Percentiles rank a stretch among this genome's conserved stretches.
Conservation (phyloP, 257 asterid genomes). For the Gynochthodes officinalis region DNA sequence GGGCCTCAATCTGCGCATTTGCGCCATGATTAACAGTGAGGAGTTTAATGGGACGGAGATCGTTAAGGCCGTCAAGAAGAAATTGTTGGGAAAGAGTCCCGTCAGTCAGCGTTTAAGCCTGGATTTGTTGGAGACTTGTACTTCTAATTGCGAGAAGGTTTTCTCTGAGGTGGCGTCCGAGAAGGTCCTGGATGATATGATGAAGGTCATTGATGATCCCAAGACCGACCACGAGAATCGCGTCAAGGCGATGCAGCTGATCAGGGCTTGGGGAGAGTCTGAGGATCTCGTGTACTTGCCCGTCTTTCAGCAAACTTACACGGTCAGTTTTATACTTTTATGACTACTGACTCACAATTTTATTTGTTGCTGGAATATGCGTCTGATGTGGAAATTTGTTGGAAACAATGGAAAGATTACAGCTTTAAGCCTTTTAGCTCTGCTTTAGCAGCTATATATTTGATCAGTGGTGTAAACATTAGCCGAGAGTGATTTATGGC, state of each 20-base stretch:
- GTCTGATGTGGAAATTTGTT: not conserved
- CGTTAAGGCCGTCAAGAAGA: constrained; percentile 73
- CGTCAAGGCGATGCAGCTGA: constrained; percentile 73
- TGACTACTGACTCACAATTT: too few relatives aligned
- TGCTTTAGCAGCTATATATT: not conserved
- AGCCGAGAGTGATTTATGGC: not conserved
- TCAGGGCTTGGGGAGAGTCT: constrained; percentile 89
- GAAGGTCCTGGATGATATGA: constrained; percentile 86
- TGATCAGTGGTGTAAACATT: not conserved
- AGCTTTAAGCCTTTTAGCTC: not conserved
- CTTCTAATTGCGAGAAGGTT: constrained; percentile 88
- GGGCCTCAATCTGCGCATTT: constrained; percentile 93
- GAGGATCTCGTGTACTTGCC: constrained; percentile 82
- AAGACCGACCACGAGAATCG: constrained; percentile 62
- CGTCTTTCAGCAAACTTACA: constrained; percentile 71
- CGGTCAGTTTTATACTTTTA: constrained; percentile 34
- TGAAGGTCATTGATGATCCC: constrained; percentile 73
- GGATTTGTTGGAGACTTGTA: constrained; percentile 80
- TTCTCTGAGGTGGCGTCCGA: constrained; percentile 90
- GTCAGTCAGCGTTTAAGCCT: constrained; percentile 48
- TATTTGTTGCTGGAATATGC: not conserved
- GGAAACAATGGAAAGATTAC: not conserved
- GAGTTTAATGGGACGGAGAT: constrained; percentile 73
- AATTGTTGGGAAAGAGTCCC: constrained; percentile 50
- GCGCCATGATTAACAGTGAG: constrained; percentile 67